Base-by-base conservation (phyloP, 345 rosid genomes). In the Euphorbia lathyris region DNA sequence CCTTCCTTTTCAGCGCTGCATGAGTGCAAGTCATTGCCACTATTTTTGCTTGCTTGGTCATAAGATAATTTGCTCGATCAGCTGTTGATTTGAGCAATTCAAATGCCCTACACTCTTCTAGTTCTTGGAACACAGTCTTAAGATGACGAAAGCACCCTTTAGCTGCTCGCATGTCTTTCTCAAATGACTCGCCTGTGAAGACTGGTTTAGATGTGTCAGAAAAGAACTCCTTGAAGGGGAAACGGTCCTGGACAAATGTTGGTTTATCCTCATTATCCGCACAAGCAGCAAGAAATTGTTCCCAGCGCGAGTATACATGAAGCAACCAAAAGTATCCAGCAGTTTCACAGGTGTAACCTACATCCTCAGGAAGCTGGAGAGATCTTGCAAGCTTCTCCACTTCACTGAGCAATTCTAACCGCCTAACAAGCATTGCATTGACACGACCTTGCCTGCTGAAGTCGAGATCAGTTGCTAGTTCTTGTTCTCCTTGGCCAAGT, bases 11-110 rank as follows among this genome's bases (percentile, higher is more conserved):
- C 58, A 95, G 78, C 19, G 99, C 99, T 3, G 99, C 99, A 86
- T 95, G 99, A 45, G 99, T 95, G 82, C 99, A 95, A 16, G 99
- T 92, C 99, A 95, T 95, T 70, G 99, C 99, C 61, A 95, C 99
- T 76, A 95, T 87, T 84, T 95, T 95, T 45, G 99, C 97, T 78
- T 95, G 99, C 85, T 95, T 92, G 65, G 97, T 92, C 99, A 95
- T 95, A 72, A 92, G 78, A 72, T 95, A 92, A 84, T 95, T 92
- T 59, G 99, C 99, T 76, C 99, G 87, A 81, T 95, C 99, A 75
- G 99, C 97, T 23, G 99, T 95, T 55, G 97, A 92, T 84, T 95
- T 95, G 77, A 95, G 99, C 82, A 95, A 85, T 79, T 95, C 99
- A 88, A 95, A 92, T 76, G 97, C 99, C 78, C 99, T 82, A 72